Conservation (phyloP, 305 asterid species). For the Fraxinus greggii region DNA sequence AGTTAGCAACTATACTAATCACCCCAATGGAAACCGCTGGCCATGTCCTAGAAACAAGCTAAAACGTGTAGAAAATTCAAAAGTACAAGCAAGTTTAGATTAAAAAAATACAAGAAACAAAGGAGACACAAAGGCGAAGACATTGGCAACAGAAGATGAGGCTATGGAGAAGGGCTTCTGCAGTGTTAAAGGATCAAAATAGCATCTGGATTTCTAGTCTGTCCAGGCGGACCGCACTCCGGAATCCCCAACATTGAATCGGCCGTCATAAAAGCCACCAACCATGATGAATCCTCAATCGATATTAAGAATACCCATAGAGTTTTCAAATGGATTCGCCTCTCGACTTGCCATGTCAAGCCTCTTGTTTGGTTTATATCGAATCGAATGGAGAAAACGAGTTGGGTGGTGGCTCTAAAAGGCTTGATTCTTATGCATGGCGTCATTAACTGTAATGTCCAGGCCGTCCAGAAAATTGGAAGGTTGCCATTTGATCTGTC, state of each 20-base stretch:
- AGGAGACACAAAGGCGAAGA: not conserved
- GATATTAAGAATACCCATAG: constrained; percentile 47
- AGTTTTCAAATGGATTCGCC: constrained; percentile 59
- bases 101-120: not conserved
- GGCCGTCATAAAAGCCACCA: constrained; percentile 72
- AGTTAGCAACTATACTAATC: not conserved
- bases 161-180: constrained; percentile 72
- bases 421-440: constrained; percentile 65
- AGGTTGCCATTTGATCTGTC: constrained; percentile 78
- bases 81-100: not conserved
- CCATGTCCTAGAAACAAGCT: constrained; percentile 2
- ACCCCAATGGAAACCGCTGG: not conserved
- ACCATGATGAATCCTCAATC: constrained; percentile 50
- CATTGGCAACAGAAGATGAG: constrained; percentile 46
- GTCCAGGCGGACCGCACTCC: constrained; percentile 47
- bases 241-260: constrained; percentile 79
- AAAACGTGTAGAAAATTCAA: constrained; percentile 1
- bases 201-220: constrained; percentile 64
- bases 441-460: constrained; percentile 33
- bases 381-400: constrained; percentile 48
- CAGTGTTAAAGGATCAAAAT: constrained; percentile 55
- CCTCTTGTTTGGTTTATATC: constrained; percentile 65
- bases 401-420: constrained; percentile 75
- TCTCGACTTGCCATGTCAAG: constrained; percentile 53
- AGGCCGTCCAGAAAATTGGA: constrained; percentile 51